Conservation (phyloP, 352 stramenopile species). For the Phytophthora syringae region DNA sequence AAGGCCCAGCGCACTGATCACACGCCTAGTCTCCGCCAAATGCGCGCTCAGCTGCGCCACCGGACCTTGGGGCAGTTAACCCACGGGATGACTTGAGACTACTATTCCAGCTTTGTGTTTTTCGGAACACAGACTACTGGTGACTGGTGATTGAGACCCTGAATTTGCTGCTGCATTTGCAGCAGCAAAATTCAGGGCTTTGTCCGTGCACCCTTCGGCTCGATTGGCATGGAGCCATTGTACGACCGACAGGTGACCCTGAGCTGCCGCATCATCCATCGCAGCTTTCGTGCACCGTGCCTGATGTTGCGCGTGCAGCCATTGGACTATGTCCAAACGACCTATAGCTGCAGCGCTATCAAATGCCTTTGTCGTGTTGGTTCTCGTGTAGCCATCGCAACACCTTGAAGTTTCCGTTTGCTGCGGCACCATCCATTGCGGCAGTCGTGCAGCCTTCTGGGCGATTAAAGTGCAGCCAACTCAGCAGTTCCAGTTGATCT, state of each 20-base stretch:
- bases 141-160: too few species aligned
- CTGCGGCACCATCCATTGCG: constrained; percentile 13
- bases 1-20: neutral
- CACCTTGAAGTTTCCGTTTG: constrained; percentile 1
- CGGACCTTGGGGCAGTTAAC: neutral
- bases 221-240: neutral
- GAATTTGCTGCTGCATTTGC: too few species aligned
- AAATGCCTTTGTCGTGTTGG: neutral
- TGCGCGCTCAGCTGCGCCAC: neutral
- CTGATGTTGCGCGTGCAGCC: neutral
- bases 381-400: constrained; percentile 3
- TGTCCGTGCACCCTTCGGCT: neutral
- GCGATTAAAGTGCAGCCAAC: constrained; percentile 5
- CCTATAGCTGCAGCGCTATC: neutral
- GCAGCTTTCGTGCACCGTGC: neutral
- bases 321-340: neutral
- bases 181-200: neutral
- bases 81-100: neutral
- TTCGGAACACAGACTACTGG: too few species aligned
- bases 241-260: neutral
- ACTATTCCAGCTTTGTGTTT: too few species aligned
- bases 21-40: neutral
- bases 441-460: constrained; percentile 10
- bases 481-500: neutral
- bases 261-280: constrained; percentile 2